These are phyloP conservation scores for Casuarina cunninghamiana DNA, from an alignment of 306 rosid species.

Conservation along the genomic window DNA sequence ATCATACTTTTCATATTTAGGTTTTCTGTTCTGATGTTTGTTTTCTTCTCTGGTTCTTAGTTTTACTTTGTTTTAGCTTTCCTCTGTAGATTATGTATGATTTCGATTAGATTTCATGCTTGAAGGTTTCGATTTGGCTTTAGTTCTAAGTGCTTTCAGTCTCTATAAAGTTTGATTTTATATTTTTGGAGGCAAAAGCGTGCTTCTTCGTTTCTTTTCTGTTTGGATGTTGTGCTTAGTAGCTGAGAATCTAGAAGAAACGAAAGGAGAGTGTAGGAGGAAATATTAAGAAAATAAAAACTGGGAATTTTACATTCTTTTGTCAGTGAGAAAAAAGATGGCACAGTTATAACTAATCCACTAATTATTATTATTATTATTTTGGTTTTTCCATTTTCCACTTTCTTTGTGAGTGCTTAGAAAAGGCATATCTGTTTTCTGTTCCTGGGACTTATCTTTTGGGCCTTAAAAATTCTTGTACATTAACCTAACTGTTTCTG, in stretches of 20 bases:
- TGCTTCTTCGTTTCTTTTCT: background rate
- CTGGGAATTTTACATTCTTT: background rate
- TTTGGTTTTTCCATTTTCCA: too few species aligned
- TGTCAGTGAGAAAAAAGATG: too few species aligned
- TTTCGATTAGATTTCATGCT: background rate
- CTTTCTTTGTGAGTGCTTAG: background rate
- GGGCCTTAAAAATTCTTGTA: background rate
- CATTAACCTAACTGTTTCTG: background rate
- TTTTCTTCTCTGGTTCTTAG: background rate
- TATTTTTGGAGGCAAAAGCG: too few species aligned
- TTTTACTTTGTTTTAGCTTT: background rate
- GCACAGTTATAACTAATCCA: too few species aligned
- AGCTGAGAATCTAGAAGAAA: constrained; percentile 3
- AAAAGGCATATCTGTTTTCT: background rate
- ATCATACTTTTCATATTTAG: background rate
- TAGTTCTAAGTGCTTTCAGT: background rate
- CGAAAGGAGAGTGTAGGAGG: background rate
- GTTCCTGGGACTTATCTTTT: background rate
- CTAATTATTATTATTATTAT: too few species aligned
- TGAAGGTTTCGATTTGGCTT: background rate
- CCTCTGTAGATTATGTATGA: too few species aligned
- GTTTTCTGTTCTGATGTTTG: background rate
- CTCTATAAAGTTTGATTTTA: background rate
- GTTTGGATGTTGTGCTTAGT: background rate
- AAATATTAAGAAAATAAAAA: background rate